Evolutionary conservation across 345 rosid species (phyloP), one percentile per base, ranked within the genome.

Genomic region (Populus pruinosa): DNA sequence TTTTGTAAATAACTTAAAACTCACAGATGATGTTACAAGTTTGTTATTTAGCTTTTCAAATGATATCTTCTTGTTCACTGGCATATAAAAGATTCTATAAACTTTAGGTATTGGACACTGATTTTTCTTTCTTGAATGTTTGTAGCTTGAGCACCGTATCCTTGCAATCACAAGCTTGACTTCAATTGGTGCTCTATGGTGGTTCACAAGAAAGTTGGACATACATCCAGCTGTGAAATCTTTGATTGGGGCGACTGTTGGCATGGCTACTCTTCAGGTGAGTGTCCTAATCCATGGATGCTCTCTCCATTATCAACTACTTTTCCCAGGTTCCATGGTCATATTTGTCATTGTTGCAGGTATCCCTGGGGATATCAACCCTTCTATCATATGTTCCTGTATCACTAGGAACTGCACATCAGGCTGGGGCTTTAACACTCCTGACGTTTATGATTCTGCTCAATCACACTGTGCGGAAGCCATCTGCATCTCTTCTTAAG

Each of bases 251-350:
- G 87, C 86, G 83, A 89, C 93, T 1, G 74, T 88, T 0, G 96
- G 96, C 87, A 90, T 91, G 96, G 92, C 94, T 77, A 82, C 88
- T 74, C 90, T 93, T 75, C 97, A 96, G 94, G 98, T 96, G 11
- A 85, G 66, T 71, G 27, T 67, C 64, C 20, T 16, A 55, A 47
- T 70, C 29, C 13, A 75, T 65, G 50, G 0, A 33, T 47, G 23
- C 66, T 13, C 8, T 2, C 12, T 18, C 43, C 47, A 39, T 27
- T 9, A 20, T 69, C 18, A 33, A 6, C 59, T 1, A 10, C 12
- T 41, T 36, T 71, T 16, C 14, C 75, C 25, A 33, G 29, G 63
- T 20, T 14, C 11, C 6, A 12, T 4, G 14, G 31, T 43, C 13
- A 8, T n/a, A 41, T 4, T 66, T 36, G 14, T 27, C 55, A 13